phyloP scores from a whole-genome alignment of 768 basidiomycete genomes.

The Gelatoporia subvermispora region DNA sequence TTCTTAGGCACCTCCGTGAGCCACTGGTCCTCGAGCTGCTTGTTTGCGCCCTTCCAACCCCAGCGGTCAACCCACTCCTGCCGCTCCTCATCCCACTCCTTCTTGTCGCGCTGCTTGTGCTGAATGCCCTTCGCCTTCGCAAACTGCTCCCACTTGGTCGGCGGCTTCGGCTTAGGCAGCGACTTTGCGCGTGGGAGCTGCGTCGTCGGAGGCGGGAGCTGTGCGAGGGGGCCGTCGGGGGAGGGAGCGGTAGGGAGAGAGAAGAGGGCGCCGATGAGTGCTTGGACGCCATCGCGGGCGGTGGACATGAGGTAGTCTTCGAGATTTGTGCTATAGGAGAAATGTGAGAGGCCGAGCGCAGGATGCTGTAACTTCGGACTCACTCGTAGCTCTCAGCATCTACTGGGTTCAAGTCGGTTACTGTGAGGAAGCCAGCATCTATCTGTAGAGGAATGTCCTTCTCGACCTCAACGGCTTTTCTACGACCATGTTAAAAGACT shows the following conservation, averaged over 20 bases:
- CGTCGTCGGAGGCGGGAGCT: constrained; percentile 73
- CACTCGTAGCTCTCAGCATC: constrained; percentile 83
- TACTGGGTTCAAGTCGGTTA: constrained; percentile 83
- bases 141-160: constrained; percentile 96
- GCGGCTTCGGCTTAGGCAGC: constrained; percentile 86
- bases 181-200: constrained; percentile 87
- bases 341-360: background rate
- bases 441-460: constrained; percentile 77
- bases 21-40: constrained; percentile 83
- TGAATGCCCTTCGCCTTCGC: constrained; percentile 92
- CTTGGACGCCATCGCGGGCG: constrained; percentile 78
- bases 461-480: constrained; percentile 65
- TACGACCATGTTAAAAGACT: constrained; percentile 23
- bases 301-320: constrained; percentile 78
- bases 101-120: constrained; percentile 70
- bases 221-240: constrained; percentile 76
- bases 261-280: constrained; percentile 77
- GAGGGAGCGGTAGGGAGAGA: constrained; percentile 72
- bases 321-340: constrained; percentile 53
- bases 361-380: constrained; percentile 17
- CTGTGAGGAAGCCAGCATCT: constrained; percentile 79
- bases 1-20: constrained; percentile 84
- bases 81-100: constrained; percentile 90
- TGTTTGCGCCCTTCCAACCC: constrained; percentile 90
- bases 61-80: constrained; percentile 91